Evolutionary conservation across 768 basidiomycete genomes (phyloP).

Genomic region (Kwoniella europaea): DNA sequence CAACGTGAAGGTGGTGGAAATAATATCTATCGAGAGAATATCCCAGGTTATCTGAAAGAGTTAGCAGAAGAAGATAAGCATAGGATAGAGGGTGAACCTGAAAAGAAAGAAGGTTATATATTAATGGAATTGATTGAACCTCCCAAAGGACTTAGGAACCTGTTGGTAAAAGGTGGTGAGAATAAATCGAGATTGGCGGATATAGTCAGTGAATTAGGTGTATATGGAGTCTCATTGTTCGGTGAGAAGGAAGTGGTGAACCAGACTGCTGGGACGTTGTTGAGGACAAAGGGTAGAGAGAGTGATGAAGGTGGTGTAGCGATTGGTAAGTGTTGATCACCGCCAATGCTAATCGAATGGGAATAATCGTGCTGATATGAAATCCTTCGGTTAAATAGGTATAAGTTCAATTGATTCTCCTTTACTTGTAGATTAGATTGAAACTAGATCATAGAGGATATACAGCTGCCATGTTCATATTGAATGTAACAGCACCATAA

Average conservation of each 20-base stretch:
- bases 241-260: constrained; percentile 64
- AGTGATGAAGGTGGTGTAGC: constrained; percentile 92
- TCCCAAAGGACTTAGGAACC: constrained; percentile 70
- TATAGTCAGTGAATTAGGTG: constrained; percentile 86
- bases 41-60: constrained; percentile 73
- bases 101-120: constrained; percentile 83
- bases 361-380: constrained; percentile 68
- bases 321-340: constrained; percentile 63
- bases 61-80: constrained; percentile 61
- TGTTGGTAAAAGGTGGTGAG: constrained; percentile 76
- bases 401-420: constrained; percentile 54
- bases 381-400: constrained; percentile 24
- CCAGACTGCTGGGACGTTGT: constrained; percentile 76
- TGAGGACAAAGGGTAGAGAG: constrained; percentile 87
- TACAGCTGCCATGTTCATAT: not conserved
- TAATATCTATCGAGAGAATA: constrained; percentile 85
- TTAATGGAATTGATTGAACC: constrained; percentile 91
- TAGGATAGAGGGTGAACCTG: constrained; percentile 37
- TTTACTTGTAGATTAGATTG: constrained; percentile 35
- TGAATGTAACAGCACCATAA: no score
- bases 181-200: constrained; percentile 66
- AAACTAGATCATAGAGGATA: constrained; percentile 1
- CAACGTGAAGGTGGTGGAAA: constrained; percentile 99
- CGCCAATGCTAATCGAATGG: constrained; percentile 61
- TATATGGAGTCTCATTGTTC: constrained; percentile 88